These are phyloP conservation scores for Cryomyces antarcticus DNA, from an alignment of 495 filamentous ascomycete genomes.

Conservation along the genomic window DNA sequence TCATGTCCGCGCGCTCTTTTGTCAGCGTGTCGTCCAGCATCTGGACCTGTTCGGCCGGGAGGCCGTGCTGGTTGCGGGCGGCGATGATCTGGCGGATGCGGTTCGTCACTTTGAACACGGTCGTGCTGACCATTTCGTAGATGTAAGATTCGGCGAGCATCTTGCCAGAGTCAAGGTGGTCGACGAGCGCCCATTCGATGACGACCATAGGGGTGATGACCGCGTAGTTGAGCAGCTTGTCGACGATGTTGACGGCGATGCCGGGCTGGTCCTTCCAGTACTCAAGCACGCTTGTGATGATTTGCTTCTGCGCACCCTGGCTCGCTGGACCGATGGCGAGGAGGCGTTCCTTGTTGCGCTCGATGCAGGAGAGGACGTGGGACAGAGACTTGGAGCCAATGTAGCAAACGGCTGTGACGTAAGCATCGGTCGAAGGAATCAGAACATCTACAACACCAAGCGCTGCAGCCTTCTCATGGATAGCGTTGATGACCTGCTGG, in stretches of 20 bases:
- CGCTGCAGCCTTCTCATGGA: slow-evolving; percentile 53
- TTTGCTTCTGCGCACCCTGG: slow-evolving; percentile 56
- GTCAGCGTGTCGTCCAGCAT: slow-evolving; percentile 43
- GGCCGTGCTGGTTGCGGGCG: slow-evolving; percentile 29
- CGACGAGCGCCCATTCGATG: slow-evolving; percentile 66
- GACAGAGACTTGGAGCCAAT: slow-evolving; percentile 89
- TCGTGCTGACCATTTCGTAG: slow-evolving; percentile 76
- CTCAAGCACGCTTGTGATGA: slow-evolving; percentile 70
- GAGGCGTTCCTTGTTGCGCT: slow-evolving; percentile 83
- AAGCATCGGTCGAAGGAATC: slow-evolving; percentile 72
- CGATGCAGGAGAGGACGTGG: slow-evolving; percentile 86
- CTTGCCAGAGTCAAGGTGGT: slow-evolving; percentile 40
- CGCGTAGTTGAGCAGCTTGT: slow-evolving; percentile 94
- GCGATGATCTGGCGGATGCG: slow-evolving; percentile 67
- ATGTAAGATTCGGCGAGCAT: slow-evolving; percentile 51
- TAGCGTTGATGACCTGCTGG: slow-evolving; percentile 49
- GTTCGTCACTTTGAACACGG: slow-evolving; percentile 79
- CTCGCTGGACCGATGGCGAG: slow-evolving; percentile 55
- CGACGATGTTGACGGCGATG: slow-evolving; percentile 78
- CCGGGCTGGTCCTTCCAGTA: slow-evolving; percentile 92
- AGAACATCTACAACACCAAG: slow-evolving; percentile 48
- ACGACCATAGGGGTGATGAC: slow-evolving; percentile 70
- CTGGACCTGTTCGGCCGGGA: slow-evolving; percentile 39
- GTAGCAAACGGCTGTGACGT: slow-evolving; percentile 78
- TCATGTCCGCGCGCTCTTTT: slow-evolving; percentile 49